Evolutionary conservation across 106 monocot species (phyloP).

Genomic region (Dendrobium huoshanense): DNA sequence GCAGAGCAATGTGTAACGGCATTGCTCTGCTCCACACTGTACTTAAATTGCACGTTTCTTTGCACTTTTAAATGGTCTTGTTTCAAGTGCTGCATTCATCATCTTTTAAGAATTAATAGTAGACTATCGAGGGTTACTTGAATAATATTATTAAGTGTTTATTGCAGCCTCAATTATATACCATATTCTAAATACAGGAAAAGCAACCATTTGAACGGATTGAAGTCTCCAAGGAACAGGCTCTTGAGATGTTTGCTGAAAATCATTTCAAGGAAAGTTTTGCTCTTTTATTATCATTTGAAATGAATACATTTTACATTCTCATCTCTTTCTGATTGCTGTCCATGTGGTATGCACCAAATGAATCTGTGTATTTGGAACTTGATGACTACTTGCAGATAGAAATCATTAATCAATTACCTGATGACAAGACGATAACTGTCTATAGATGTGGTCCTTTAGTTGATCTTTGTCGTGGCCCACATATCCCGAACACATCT

Average conservation of each 20-base stretch:
- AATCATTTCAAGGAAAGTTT: constrained; percentile 85
- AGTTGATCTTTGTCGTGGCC: constrained; percentile 97
- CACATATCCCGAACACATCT: constrained; percentile 96
- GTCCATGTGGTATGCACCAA: not conserved
- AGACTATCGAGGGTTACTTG: no score
- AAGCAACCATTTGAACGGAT: constrained; percentile 98
- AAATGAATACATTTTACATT: not conserved
- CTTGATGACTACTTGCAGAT: constrained; percentile 39
- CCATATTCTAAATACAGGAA: constrained; percentile 43
- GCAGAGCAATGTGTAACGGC: no score
- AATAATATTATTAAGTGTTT: not conserved
- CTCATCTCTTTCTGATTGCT: not conserved
- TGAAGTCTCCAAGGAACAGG: constrained; percentile 86
- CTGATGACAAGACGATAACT: constrained; percentile 94
- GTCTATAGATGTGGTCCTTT: constrained; percentile 99
- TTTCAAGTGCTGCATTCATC: not conserved
- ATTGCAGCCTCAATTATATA: not conserved
- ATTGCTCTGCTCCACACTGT: no score
- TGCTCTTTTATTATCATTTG: not conserved
- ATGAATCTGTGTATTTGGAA: no score
- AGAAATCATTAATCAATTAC: constrained; percentile 93
- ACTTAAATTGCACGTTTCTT: no score
- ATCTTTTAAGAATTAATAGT: no score
- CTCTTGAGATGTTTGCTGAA: constrained; percentile 89
- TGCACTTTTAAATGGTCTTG: not conserved